These are phyloP conservation scores for Fomitopsis betulina DNA, from an alignment of 1,284 basidiomycete genomes.

Conservation along the genomic window DNA sequence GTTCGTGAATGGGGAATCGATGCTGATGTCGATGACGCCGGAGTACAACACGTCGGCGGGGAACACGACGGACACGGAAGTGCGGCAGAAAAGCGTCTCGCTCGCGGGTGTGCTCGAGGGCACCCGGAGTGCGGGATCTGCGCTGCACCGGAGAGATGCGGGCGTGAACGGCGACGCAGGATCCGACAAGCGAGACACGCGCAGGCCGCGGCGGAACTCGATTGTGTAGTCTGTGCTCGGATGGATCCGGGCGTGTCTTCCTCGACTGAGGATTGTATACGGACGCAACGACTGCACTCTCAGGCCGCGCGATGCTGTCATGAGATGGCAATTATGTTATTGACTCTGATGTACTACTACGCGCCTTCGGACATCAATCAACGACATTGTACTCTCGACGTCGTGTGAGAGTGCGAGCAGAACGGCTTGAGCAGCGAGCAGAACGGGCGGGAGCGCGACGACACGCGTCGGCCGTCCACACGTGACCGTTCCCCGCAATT, in stretches of 20 bases:
- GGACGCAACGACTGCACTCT: neutral
- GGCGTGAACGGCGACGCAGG: neutral
- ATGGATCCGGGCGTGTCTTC: neutral
- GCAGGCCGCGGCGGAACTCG: neutral
- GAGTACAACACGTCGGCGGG: neutral
- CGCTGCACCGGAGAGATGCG: neutral
- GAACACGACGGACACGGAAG: neutral
- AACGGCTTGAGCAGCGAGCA: neutral
- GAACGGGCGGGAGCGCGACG: slow-evolving; percentile 5
- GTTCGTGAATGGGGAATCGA: neutral
- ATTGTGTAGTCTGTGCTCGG: neutral
- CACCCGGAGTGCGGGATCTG: neutral
- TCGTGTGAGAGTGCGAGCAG: neutral
- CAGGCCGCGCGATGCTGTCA: neutral
- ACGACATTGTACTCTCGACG: neutral
- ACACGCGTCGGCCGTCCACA: neutral
- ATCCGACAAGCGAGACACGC: neutral
- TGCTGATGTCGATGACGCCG: neutral
- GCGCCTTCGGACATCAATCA: neutral
- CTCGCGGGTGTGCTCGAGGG: neutral
- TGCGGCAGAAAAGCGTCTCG: neutral
- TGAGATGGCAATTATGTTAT: neutral
- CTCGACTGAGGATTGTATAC: neutral
- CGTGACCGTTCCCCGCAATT: slow-evolving; percentile 10
- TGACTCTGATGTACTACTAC: neutral